phyloP scores from a whole-genome alignment of 768 basidiomycete species.

The Serendipita sp. region DNA sequence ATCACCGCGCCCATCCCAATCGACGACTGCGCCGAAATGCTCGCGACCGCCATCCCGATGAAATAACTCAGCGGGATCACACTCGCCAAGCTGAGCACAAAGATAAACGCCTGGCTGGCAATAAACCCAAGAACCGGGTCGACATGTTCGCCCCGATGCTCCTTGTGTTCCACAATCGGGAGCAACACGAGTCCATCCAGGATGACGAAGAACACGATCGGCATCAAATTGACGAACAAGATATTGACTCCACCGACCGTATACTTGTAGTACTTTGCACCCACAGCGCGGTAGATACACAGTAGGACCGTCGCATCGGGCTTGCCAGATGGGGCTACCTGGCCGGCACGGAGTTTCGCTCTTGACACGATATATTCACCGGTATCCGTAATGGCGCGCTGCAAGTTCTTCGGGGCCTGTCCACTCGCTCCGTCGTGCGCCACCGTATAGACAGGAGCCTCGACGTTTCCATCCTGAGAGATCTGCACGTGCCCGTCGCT shows the following conservation, averaged over 20 bases:
- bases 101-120: conserved; percentile 63
- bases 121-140: conserved; percentile 53
- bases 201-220: conserved; percentile 90
- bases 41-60: conserved; percentile 99
- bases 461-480: not conserved
- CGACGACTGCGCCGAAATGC: conserved; percentile 93
- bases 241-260: conserved; percentile 98
- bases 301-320: conserved; percentile 77
- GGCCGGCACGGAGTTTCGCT: conserved; percentile 67
- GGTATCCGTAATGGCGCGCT: conserved; percentile 15
- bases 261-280: conserved; percentile 94
- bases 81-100: conserved; percentile 67
- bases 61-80: conserved; percentile 98
- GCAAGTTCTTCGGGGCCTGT: conserved; percentile 15
- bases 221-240: conserved; percentile 86
- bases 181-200: conserved; percentile 78
- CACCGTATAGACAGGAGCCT: not conserved
- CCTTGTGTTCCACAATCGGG: conserved; percentile 46
- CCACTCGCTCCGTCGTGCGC: not conserved
- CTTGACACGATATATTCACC: conserved; percentile 52
- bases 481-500: not conserved
- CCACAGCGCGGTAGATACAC: conserved; percentile 86
- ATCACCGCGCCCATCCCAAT: conserved; percentile 99
- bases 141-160: conserved; percentile 38
- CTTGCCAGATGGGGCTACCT: conserved; percentile 71